phyloP scores from a whole-genome alignment of 148 eudicot species.

The Cornus kousa region DNA sequence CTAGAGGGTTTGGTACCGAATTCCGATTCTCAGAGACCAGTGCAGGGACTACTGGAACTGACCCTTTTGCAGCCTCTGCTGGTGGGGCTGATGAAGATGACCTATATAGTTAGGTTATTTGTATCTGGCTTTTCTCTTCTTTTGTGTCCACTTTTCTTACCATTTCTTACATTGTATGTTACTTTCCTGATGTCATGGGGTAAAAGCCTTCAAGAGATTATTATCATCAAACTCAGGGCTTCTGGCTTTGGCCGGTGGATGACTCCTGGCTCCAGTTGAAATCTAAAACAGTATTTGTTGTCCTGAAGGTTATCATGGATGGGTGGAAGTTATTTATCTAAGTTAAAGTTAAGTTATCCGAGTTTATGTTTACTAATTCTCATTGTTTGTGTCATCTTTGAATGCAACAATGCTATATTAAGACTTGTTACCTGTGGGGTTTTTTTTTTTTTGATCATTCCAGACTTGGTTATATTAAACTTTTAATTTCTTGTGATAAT shows the following conservation, averaged over 20 bases:
- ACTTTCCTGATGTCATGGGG: constrained; percentile 6
- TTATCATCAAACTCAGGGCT: too few relatives aligned
- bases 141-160: not conserved
- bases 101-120: constrained; percentile 49
- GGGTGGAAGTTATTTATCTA: too few relatives aligned
- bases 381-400: too few relatives aligned
- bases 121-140: not conserved
- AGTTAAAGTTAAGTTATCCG: too few relatives aligned
- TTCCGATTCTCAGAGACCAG: constrained; percentile 55
- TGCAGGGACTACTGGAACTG: constrained; percentile 35
- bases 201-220: not conserved
- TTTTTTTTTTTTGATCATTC: too few relatives aligned
- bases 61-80: constrained; percentile 68
- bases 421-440: too few relatives aligned
- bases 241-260: not conserved
- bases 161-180: constrained; percentile 3
- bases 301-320: too few relatives aligned
- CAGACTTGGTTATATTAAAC: too few relatives aligned
- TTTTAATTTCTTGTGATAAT: too few relatives aligned
- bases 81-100: constrained; percentile 86
- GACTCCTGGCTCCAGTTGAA: not conserved
- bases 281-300: not conserved
- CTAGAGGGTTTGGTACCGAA: constrained; percentile 76
- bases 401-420: too few relatives aligned
- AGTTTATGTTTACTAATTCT: too few relatives aligned